A percentile compares a stretch with the other conserved stretches of the same genome.
Evolutionary conservation across 345 rosid genomes (phyloP).

Genomic region (Corchorus capsularis): DNA sequence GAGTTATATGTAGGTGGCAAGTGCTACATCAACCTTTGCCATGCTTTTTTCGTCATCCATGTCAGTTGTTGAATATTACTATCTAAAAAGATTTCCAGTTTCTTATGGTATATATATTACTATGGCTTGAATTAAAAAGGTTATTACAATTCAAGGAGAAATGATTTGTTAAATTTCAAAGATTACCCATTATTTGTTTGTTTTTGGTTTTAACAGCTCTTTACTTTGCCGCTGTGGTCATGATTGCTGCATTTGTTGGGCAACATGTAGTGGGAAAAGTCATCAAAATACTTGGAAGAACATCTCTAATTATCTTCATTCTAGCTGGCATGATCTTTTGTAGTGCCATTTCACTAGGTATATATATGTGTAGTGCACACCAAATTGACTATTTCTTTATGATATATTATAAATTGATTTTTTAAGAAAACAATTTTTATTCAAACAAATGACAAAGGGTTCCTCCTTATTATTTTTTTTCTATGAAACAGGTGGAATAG

Average conservation of each 20-base stretch:
- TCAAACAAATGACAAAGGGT: not conserved
- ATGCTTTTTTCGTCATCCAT: conserved; percentile 55
- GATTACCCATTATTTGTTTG: not conserved
- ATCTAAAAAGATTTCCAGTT: conserved; percentile 49
- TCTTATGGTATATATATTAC: conserved; percentile 35
- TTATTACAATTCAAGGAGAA: not conserved
- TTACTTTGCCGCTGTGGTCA: conserved; percentile 34
- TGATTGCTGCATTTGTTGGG: conserved; percentile 38
- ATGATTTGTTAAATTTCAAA: not conserved
- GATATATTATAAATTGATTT: too few species aligned
- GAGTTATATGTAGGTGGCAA: conserved; percentile 36
- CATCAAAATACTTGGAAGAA: conserved; percentile 33
- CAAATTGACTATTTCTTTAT: not conserved
- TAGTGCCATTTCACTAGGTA: conserved; percentile 41
- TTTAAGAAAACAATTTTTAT: not conserved
- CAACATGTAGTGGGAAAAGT: conserved; percentile 34
- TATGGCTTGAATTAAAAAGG: conserved; percentile 2
- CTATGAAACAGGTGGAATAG: conserved; percentile 36
- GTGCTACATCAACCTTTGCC: conserved; percentile 55
- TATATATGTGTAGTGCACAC: not conserved
- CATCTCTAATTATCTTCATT: conserved; percentile 40
- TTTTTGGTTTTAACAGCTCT: conserved; percentile 25
- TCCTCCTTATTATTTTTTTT: not conserved
- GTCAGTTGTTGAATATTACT: conserved; percentile 49
- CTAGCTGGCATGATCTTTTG: conserved; percentile 35